Evolutionary conservation across 495 filamentous ascomycete species (phyloP).

Genomic region (Hapsidospora chrysogenum): DNA sequence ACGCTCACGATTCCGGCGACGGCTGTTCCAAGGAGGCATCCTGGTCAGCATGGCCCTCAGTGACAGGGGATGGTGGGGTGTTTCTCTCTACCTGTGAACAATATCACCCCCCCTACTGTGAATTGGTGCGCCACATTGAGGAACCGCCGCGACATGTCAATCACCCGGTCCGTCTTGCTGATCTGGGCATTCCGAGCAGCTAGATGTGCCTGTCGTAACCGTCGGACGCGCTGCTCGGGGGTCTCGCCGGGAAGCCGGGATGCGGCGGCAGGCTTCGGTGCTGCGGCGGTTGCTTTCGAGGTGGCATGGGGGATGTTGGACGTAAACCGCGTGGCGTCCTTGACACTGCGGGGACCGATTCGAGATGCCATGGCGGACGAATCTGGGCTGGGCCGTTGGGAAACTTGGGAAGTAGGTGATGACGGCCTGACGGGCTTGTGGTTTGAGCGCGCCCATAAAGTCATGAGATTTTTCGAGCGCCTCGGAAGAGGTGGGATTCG

Average conservation of each 20-base stretch:
- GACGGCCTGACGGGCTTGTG: too few species aligned
- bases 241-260: slow-evolving; percentile 38
- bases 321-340: slow-evolving; percentile 92
- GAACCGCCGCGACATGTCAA: slow-evolving; percentile 49
- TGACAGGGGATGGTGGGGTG: background rate
- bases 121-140: slow-evolving; percentile 74
- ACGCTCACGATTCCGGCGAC: slow-evolving; percentile 56
- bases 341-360: slow-evolving; percentile 67
- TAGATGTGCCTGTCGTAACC: slow-evolving; percentile 66
- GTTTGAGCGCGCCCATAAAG: too few species aligned
- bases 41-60: too few species aligned
- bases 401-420: too few species aligned
- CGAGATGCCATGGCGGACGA: slow-evolving; percentile 3
- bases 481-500: too few species aligned
- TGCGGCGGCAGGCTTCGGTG: slow-evolving; percentile 6
- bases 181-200: slow-evolving; percentile 48
- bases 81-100: slow-evolving; percentile 66
- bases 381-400: background rate
- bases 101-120: slow-evolving; percentile 59
- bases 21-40: slow-evolving; percentile 30
- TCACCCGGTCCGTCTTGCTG: slow-evolving; percentile 48
- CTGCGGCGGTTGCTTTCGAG: slow-evolving; percentile 29
- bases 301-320: slow-evolving; percentile 76
- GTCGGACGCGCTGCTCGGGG: slow-evolving; percentile 73
- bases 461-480: too few species aligned